Percentiles rank a stretch among this genome's conserved stretches.
Evolutionary conservation across 352 stramenopile species (phyloP).

Genomic region (Phytophthora colocasiae): DNA sequence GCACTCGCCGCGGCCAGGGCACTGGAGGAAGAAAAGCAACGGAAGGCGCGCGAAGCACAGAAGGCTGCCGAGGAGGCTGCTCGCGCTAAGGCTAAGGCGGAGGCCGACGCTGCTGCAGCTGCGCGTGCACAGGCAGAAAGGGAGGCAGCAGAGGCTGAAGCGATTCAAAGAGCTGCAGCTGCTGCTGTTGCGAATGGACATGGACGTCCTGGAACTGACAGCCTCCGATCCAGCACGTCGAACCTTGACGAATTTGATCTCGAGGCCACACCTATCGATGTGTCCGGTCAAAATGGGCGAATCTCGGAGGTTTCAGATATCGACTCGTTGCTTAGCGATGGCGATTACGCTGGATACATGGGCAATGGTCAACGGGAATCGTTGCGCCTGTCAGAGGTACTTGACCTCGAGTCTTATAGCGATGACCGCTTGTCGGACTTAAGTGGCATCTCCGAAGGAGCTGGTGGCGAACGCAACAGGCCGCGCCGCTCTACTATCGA

Average conservation of each 20-base stretch:
- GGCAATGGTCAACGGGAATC: conserved; percentile 62
- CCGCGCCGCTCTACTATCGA: conserved; percentile 39
- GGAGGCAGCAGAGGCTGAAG: conserved; percentile 40
- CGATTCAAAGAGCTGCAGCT: conserved; percentile 33
- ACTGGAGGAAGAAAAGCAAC: conserved; percentile 56
- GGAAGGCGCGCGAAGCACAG: conserved; percentile 40
- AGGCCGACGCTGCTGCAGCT: conserved; percentile 37
- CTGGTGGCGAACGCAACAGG: conserved; percentile 21
- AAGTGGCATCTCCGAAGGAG: conserved; percentile 63
- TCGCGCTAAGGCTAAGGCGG: conserved; percentile 40
- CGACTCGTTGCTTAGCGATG: conserved; percentile 63
- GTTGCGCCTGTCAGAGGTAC: conserved; percentile 77
- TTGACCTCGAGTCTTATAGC: conserved; percentile 71
- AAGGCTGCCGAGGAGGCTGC: conserved; percentile 46
- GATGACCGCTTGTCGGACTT: conserved; percentile 63
- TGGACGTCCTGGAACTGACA: conserved; percentile 34
- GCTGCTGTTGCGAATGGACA: conserved; percentile 41
- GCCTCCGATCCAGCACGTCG: conserved; percentile 41
- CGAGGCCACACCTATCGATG: conserved; percentile 46
- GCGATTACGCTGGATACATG: conserved; percentile 69
- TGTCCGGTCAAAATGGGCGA: conserved; percentile 50
- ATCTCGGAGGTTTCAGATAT: conserved; percentile 76
- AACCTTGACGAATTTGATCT: conserved; percentile 82
- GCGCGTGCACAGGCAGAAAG: conserved; percentile 37
- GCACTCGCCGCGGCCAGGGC: conserved; percentile 55